These are phyloP conservation scores for Apiosordaria backusii DNA, from an alignment of 495 filamentous ascomycete genomes.

Conservation along the genomic window DNA sequence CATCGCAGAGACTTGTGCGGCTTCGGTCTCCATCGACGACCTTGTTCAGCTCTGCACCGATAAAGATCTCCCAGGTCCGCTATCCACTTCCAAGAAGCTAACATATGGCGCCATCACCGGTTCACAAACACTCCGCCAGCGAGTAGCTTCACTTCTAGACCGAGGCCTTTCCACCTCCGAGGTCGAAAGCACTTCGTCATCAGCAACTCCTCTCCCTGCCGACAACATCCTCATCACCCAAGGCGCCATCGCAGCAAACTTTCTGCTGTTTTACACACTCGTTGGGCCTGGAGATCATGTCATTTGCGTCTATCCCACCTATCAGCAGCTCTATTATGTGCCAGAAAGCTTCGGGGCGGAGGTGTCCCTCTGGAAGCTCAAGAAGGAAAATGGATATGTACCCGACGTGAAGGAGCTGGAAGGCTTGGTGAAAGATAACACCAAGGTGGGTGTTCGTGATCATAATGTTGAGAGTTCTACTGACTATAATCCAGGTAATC, in stretches of 20 bases:
- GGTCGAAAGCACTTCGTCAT: background rate
- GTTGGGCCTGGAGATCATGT: slow-evolving; percentile 82
- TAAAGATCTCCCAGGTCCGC: slow-evolving; percentile 43
- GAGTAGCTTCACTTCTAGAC: slow-evolving; percentile 28
- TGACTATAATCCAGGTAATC: slow-evolving; percentile 23
- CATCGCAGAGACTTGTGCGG: slow-evolving; percentile 82
- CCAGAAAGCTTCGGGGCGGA: slow-evolving; percentile 75
- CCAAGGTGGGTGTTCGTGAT: slow-evolving; percentile 49
- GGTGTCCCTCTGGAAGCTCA: slow-evolving; percentile 75
- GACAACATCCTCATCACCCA: slow-evolving; percentile 74
- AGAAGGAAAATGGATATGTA: slow-evolving; percentile 60
- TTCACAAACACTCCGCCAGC: slow-evolving; percentile 26
- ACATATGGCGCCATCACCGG: slow-evolving; percentile 38
- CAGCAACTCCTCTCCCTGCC: slow-evolving; percentile 20
- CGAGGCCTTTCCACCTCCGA: background rate
- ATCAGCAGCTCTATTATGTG: slow-evolving; percentile 80
- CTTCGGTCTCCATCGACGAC: slow-evolving; percentile 74
- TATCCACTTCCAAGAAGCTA: slow-evolving; percentile 45
- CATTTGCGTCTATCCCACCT: slow-evolving; percentile 84
- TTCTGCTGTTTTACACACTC: slow-evolving; percentile 69
- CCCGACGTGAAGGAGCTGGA: slow-evolving; percentile 66
- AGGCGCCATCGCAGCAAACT: slow-evolving; percentile 84
- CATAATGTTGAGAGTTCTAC: background rate
- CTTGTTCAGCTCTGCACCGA: slow-evolving; percentile 60
- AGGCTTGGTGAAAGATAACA: slow-evolving; percentile 65